These are phyloP conservation scores for Rhynchospora breviuscula DNA, from an alignment of 176 grass and related monocot genomes.

Conservation along the genomic window DNA sequence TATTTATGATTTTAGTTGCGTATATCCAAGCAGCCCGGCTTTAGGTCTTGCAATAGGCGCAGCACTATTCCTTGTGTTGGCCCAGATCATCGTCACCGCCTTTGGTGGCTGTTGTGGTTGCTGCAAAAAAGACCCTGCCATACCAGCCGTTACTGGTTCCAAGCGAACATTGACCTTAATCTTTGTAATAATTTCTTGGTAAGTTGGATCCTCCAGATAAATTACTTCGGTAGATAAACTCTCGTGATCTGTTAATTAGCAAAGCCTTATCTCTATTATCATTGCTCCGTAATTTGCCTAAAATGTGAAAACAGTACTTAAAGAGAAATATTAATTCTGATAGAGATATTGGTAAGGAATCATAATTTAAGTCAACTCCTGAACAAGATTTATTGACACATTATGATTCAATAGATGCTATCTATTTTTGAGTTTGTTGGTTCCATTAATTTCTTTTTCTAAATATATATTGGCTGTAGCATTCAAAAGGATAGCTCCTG, in stretches of 20 bases:
- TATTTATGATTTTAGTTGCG: not conserved
- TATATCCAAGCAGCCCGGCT: conserved; percentile 15
- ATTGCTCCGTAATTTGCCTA: no score
- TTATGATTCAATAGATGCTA: no score
- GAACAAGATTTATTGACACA: no score
- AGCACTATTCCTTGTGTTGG: not conserved
- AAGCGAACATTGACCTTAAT: not conserved
- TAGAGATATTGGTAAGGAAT: no score
- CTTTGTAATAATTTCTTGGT: conserved; percentile 10
- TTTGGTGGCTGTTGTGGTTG: conserved; percentile 13
- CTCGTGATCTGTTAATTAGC: no score
- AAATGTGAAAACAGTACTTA: no score
- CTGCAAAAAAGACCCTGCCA: not conserved
- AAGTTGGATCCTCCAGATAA: not conserved
- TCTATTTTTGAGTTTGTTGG: no score
- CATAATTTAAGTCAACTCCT: no score
- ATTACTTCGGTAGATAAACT: no score
- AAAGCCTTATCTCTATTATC: no score
- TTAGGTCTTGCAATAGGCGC: not conserved
- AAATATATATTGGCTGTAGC: not conserved
- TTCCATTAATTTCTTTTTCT: no score
- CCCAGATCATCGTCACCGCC: conserved; percentile 3
- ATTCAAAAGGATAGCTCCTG: not conserved
- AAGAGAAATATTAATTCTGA: no score
- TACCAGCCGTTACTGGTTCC: not conserved